These are phyloP conservation scores for Lactarius akahatsu DNA, from an alignment of 768 basidiomycete species.

Conservation along the genomic window DNA sequence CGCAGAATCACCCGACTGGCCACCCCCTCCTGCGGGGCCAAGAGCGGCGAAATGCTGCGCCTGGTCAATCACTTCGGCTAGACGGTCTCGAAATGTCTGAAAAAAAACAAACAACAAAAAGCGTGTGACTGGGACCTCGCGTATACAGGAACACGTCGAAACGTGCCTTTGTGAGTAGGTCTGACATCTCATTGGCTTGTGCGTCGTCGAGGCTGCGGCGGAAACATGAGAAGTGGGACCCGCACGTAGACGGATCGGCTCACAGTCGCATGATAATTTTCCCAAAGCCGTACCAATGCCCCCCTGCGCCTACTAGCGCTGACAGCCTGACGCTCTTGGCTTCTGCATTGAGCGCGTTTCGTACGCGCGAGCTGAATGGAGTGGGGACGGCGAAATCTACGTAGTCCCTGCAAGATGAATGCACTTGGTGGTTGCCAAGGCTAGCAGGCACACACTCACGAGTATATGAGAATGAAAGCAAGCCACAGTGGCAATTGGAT, in stretches of 20 bases:
- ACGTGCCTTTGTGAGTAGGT: conserved; percentile 63
- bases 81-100: conserved; percentile 76
- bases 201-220: conserved; percentile 67
- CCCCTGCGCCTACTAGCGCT: conserved; percentile 80
- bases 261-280: conserved; percentile 83
- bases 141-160: background rate
- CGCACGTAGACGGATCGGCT: conserved; percentile 27
- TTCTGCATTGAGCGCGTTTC: conserved; percentile 87
- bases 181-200: conserved; percentile 69
- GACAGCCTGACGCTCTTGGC: conserved; percentile 81
- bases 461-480: conserved; percentile 79
- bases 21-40: conserved; percentile 54
- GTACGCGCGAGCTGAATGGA: conserved; percentile 72
- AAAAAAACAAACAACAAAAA: conserved; percentile 15
- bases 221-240: background rate
- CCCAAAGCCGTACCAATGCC: conserved; percentile 92
- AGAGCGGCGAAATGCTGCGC: conserved; percentile 83
- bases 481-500: conserved; percentile 89
- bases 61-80: conserved; percentile 80
- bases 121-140: background rate
- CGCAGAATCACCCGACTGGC: conserved; percentile 54
- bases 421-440: background rate
- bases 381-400: conserved; percentile 84
- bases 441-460: conserved; percentile 45
- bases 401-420: conserved; percentile 65